These are phyloP conservation scores for Simmondsia chinensis DNA, from an alignment of 148 eudicot genomes.

Conservation along the genomic window DNA sequence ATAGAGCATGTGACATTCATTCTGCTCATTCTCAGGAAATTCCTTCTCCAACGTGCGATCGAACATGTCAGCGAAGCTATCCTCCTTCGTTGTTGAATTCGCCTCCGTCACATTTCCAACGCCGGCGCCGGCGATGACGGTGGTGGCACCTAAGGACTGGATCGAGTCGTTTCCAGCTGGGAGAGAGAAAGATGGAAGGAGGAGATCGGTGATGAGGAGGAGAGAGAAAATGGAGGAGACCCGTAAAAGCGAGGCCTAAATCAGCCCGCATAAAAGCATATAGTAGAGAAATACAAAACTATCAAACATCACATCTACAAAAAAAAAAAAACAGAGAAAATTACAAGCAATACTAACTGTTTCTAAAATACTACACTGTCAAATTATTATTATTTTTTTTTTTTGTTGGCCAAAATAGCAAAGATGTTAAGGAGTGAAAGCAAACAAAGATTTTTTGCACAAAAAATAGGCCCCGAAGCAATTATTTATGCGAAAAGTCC, in stretches of 20 bases:
- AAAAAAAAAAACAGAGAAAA: too few species aligned
- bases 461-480: conserved; percentile 10
- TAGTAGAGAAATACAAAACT: too few species aligned
- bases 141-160: conserved; percentile 1
- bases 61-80: conserved; percentile 83
- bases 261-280: too few species aligned
- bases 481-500: conserved; percentile 3
- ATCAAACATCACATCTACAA: too few species aligned
- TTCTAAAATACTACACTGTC: too few species aligned
- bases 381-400: too few species aligned
- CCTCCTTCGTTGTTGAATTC: conserved; percentile 30
- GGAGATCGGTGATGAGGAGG: conserved; percentile 9
- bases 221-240: conserved; percentile 9
- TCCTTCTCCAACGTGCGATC: conserved; percentile 95
- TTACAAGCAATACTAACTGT: too few species aligned
- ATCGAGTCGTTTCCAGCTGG: background rate
- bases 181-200: conserved; percentile 5
- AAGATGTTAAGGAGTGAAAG: conserved; percentile 11
- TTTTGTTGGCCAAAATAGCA: background rate
- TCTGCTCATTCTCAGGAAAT: conserved; percentile 78
- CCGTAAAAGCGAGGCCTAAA: too few species aligned
- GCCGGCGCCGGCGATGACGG: conserved; percentile 6
- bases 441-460: background rate
- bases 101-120: too few species aligned
- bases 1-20: conserved; percentile 62